A percentile compares a stretch with the other conserved stretches of the same genome.
phyloP scores from a whole-genome alignment of 208 protist species.

The Trypanosoma theileri region DNA sequence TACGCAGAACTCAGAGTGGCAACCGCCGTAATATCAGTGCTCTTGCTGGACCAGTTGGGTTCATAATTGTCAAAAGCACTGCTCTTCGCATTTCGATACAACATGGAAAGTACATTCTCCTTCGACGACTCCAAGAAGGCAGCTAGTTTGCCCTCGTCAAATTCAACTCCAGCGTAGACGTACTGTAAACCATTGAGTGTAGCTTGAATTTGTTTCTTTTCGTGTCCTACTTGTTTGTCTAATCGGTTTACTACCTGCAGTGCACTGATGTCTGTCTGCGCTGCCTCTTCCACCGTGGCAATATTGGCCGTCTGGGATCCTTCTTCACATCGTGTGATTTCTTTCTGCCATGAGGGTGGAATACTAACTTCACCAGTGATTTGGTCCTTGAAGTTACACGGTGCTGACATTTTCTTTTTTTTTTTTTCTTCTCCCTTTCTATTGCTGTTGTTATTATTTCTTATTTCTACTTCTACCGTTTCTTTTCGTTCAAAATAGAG shows the following conservation, averaged over 20 bases:
- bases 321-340: constrained; percentile 32
- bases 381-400: constrained; percentile 77
- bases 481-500: not conserved
- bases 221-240: constrained; percentile 71
- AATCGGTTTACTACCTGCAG: constrained; percentile 53
- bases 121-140: constrained; percentile 59
- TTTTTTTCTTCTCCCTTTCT: not conserved
- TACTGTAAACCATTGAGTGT: constrained; percentile 78
- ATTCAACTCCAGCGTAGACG: constrained; percentile 59
- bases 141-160: constrained; percentile 60
- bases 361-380: constrained; percentile 75
- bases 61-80: constrained; percentile 83
- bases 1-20: constrained; percentile 70
- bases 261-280: constrained; percentile 70
- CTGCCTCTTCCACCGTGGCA: constrained; percentile 32
- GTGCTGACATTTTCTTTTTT: constrained; percentile 34
- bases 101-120: constrained; percentile 54
- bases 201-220: constrained; percentile 42
- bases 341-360: constrained; percentile 56
- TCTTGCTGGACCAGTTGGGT: constrained; percentile 78
- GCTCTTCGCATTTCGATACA: constrained; percentile 72
- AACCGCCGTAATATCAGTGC: constrained; percentile 51
- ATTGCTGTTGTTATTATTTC: not conserved
- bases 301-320: constrained; percentile 56
- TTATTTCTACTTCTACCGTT: not conserved